These are phyloP conservation scores for Phlebiopsis flavidoalba DNA, from an alignment of 768 basidiomycete genomes.

Conservation along the genomic window DNA sequence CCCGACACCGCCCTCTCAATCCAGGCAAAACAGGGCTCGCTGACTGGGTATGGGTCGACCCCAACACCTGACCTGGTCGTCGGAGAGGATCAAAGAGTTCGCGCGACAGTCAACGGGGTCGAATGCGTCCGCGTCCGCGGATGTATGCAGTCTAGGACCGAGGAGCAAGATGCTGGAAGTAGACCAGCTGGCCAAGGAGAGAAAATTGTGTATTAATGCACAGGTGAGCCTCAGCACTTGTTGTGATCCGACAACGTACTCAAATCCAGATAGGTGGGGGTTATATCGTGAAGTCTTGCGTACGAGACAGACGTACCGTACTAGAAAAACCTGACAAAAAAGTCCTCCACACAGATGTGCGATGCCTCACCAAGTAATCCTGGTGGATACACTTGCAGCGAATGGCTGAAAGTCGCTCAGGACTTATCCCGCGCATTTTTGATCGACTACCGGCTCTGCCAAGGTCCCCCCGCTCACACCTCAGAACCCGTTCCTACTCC, in stretches of 20 bases:
- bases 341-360: neutral
- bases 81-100: conserved; percentile 19
- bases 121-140: conserved; percentile 15
- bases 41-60: conserved; percentile 3
- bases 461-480: conserved; percentile 21
- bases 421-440: conserved; percentile 24
- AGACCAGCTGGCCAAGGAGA: conserved; percentile 2
- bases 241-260: neutral
- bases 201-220: conserved; percentile 16
- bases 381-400: neutral
- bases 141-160: conserved; percentile 15
- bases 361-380: neutral
- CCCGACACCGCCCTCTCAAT: neutral
- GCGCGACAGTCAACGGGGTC: conserved; percentile 18
- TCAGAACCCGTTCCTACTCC: conserved; percentile 42
- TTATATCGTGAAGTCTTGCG: neutral
- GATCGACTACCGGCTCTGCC: conserved; percentile 44
- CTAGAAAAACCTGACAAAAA: neutral
- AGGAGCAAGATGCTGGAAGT: neutral
- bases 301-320: neutral
- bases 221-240: conserved; percentile 4
- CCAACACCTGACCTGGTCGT: conserved; percentile 13
- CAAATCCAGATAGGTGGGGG: neutral
- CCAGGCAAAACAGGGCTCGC: neutral
- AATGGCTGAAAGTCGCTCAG: conserved; percentile 6